Percentiles rank a stretch among this genome's conserved stretches.
Evolutionary conservation across 2,329 filamentous ascomycete species (phyloP).

Genomic region (Sporothrix variecibatus): DNA sequence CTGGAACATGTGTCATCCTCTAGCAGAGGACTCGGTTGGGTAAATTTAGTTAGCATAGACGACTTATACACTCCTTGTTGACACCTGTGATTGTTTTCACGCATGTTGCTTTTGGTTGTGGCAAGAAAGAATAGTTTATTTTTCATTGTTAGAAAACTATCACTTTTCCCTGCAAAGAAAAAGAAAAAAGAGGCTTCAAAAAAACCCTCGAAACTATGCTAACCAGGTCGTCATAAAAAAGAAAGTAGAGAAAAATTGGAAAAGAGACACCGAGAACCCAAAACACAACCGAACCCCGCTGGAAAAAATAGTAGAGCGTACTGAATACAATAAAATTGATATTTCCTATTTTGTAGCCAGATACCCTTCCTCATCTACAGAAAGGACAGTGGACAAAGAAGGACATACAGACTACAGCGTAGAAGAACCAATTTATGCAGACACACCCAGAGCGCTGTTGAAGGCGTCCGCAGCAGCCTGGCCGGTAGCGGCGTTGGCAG

Average conservation of each 20-base stretch:
- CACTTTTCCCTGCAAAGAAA: neutral
- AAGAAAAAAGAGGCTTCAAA: neutral
- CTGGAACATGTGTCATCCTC: neutral
- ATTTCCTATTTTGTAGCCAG: neutral
- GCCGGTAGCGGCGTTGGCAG: slow-evolving; percentile 38
- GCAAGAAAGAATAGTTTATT: neutral
- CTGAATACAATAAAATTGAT: neutral
- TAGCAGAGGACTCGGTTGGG: neutral
- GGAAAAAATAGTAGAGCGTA: neutral
- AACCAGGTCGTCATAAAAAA: neutral
- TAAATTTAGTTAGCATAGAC: neutral
- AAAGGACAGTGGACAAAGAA: neutral
- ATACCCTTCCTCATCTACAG: neutral
- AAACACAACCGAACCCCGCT: neutral
- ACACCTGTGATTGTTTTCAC: too few species aligned
- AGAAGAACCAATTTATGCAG: slow-evolving; percentile 19
- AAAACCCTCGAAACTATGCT: slow-evolving; percentile 3
- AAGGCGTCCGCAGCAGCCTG: slow-evolving; percentile 45
- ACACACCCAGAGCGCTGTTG: slow-evolving; percentile 43
- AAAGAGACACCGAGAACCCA: neutral
- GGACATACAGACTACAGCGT: neutral
- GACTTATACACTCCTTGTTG: neutral
- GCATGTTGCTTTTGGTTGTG: neutral
- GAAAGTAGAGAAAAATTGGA: neutral
- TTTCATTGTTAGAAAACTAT: neutral